Evolutionary conservation across 2,329 filamentous ascomycete genomes (phyloP), one percentile per base, ranked within the genome.

Genomic region (Rutstroemia sydowiana): DNA sequence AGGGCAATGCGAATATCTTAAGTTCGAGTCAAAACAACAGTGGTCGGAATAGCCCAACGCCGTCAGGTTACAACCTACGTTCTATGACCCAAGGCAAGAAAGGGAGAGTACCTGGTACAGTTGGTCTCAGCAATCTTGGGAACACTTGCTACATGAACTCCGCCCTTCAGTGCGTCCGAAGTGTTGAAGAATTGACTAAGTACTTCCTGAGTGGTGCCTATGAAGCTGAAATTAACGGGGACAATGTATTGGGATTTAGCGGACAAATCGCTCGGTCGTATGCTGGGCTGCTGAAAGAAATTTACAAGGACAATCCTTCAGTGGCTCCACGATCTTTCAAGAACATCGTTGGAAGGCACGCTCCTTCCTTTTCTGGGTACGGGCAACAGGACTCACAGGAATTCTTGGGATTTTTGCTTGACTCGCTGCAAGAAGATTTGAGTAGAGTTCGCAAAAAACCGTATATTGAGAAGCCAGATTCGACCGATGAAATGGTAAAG

Each of bases 101-200:
- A 36, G 87, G 87, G 9, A 82, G 83, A 56, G 80, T 81, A 11
- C 70, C 82, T 31, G 93, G 93, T 30, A 85, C 84, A 37, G 87
- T 91, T 39, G 93, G 93, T 31, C 73, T 98, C 48, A 82, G 81
- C 57, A 98, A 98, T 64, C 73, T 98, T 13, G 93, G 93, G 45
- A 98, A 98, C 64, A 97, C 93, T 0, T 98, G 93, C 70, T 98
- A 98, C 71, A 96, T 97, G 91, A 97, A 97, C 69, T 95, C 92
- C 20, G 93, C 93, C 9, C 75, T 97, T 50, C 93, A 98, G 67
- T 98, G 93, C 67, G 81, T 98, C 47, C 84, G 92, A 46, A 95
- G 88, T 61, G 90, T 96, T 0, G 88, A 95, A 65, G 93, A 98
- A 69, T 73, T 98, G 57, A 92, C 89, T 5, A 84, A 90, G 63